Base-by-base conservation (phyloP, 495 filamentous ascomycete genomes). In the Astrothelium macrocarpum region DNA sequence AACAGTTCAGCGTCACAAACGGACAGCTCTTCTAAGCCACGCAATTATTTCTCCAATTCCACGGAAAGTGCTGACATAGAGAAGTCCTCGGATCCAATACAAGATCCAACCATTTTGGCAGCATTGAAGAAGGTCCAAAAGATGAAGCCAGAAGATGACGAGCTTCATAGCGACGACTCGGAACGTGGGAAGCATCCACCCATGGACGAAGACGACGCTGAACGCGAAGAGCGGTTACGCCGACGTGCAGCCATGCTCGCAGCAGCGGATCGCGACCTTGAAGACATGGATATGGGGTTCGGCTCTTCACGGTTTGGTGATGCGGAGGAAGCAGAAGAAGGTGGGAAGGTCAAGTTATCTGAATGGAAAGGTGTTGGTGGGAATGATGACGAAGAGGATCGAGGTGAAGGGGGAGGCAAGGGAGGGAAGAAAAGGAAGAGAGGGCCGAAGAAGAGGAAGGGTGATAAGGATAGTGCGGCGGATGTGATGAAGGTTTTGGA, bases 261-360 rank as follows among this genome's bases (percentile, higher is more conserved):
- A 67, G 82, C 85, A 53, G 82, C 86, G 49, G 88, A 88, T 65
- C 82, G 92, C 49, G 94, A 98, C 75, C 85, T 89, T 12, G 89
- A 91, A 49, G 94, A 98, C 75, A 82, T 98, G 77, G 94, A 98
- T 68, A 79, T 96, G 74, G 94, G 91, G 34, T 97, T 98, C 71
- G 94, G 95, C 7, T 87, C 87, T 18, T 91, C 87, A 66, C 83
- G 91, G 26, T 82, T 87, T 64, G 90, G 87, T 56, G 91, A 95
- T 68, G 87, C 86, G 45, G 90, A 88, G 43, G 91, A 95, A 59
- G 91, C 88, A 62, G 80, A 87, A 0, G 85, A 80, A 2, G 71
- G 69, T 1, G 70, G 67, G 36, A 83, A 78, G 65, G 78, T 90
- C 49, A 85, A 89, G 70, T 73, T 94, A 42, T 85, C 83, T 1